Evolutionary conservation across 1,284 basidiomycete genomes (phyloP).

Genomic region (Ganoderma boninense): DNA sequence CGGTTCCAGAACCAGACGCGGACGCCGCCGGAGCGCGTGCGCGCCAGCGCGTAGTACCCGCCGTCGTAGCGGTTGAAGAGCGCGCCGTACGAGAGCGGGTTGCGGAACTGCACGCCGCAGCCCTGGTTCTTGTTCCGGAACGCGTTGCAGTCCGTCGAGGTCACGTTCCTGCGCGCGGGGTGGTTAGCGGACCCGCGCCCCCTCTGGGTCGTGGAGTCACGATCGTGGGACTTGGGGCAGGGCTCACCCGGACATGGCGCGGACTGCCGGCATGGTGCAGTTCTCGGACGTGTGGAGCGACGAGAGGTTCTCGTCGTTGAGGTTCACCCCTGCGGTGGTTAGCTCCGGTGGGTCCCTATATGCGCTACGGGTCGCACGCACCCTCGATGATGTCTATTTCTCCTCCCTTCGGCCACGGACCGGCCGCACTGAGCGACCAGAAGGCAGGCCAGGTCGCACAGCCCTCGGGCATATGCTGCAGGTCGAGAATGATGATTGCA

Average conservation of each 20-base stretch:
- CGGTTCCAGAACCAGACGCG: constrained; percentile 65
- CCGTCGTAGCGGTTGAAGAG: constrained; percentile 59
- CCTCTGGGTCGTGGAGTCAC: too few relatives aligned
- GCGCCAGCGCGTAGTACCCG: constrained; percentile 58
- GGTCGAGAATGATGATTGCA: constrained; percentile 56
- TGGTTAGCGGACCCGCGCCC: constrained; percentile 7
- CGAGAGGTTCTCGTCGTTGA: constrained; percentile 51
- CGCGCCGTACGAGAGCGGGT: constrained; percentile 55
- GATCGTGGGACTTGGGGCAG: background rate
- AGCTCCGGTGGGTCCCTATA: background rate
- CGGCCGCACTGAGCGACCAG: constrained; percentile 62
- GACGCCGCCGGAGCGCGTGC: constrained; percentile 49
- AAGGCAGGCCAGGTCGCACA: constrained; percentile 73
- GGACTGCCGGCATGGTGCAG: constrained; percentile 52
- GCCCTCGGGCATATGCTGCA: constrained; percentile 63
- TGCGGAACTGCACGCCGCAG: constrained; percentile 61
- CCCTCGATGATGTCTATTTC: constrained; percentile 63
- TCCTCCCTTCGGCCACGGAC: constrained; percentile 64
- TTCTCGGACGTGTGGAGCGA: constrained; percentile 61
- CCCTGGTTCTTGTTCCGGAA: constrained; percentile 63
- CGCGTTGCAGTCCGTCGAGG: constrained; percentile 58
- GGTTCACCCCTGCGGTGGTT: constrained; percentile 50
- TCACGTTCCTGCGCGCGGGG: constrained; percentile 38
- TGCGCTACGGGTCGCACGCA: constrained; percentile 19
- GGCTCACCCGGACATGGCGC: constrained; percentile 52